Evolutionary conservation across 202 grass and related monocot species (phyloP).

Genomic region (Brachypodium distachyon): DNA sequence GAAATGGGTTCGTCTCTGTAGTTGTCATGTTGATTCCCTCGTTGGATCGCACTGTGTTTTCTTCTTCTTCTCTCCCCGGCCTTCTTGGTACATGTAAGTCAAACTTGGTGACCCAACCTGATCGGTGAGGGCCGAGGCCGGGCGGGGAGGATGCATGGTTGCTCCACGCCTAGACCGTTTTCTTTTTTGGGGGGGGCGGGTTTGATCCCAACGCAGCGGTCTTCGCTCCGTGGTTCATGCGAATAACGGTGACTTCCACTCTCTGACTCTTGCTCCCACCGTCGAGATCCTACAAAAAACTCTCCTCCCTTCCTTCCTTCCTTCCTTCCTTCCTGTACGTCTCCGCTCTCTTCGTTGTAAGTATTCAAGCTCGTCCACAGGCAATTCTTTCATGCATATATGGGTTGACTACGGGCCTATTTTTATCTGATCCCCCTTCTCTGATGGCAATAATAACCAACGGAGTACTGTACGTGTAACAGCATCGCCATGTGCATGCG

Average conservation of each 20-base stretch:
- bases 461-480: too few species aligned
- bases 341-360: not conserved
- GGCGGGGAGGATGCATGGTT: too few species aligned
- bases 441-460: not conserved
- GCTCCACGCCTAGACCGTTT: not conserved
- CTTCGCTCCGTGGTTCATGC: slow-evolving; percentile 28
- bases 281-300: too few species aligned
- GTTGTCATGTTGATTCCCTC: not conserved
- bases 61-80: not conserved
- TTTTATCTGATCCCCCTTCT: not conserved
- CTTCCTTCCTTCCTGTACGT: too few species aligned
- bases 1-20: not conserved
- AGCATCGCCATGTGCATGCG: too few species aligned
- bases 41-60: not conserved
- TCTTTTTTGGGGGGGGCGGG: not conserved
- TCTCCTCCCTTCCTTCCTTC: not conserved
- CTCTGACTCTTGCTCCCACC: not conserved
- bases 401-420: too few species aligned
- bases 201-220: slow-evolving; percentile 35
- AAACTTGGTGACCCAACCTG: slow-evolving; percentile 4
- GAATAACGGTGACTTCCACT: too few species aligned
- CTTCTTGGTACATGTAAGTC: slow-evolving; percentile 29
- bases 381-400: too few species aligned
- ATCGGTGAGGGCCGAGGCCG: not conserved
- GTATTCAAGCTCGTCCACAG: not conserved